Evolutionary conservation across 2,329 filamentous ascomycete species (phyloP).

Genomic region (Diaporthe sp.): DNA sequence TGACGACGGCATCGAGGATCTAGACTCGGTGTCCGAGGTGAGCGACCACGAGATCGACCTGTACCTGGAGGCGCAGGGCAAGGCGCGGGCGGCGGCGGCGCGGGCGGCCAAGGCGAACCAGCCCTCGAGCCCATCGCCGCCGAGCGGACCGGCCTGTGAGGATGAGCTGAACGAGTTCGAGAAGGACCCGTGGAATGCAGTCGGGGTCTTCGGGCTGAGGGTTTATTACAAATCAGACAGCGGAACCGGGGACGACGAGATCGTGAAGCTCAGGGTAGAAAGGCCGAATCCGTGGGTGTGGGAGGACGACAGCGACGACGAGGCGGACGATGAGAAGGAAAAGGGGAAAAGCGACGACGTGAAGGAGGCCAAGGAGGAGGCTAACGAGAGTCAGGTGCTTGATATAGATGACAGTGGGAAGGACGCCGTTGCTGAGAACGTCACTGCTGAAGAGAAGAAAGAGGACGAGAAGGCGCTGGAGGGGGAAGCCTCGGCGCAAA

Average conservation of each 20-base stretch:
- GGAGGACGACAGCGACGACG: slow-evolving; percentile 41
- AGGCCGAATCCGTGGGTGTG: slow-evolving; percentile 44
- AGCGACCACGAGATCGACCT: slow-evolving; percentile 49
- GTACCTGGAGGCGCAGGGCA: slow-evolving; percentile 40
- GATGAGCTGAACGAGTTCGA: slow-evolving; percentile 62
- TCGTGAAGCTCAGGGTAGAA: slow-evolving; percentile 48
- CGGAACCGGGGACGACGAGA: slow-evolving; percentile 37
- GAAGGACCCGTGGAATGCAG: slow-evolving; percentile 72
- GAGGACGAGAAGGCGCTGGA: slow-evolving; percentile 19
- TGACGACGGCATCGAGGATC: slow-evolving; percentile 42
- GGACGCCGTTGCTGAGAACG: slow-evolving; percentile 43
- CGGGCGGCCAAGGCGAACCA: slow-evolving; percentile 15
- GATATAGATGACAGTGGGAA: slow-evolving; percentile 52
- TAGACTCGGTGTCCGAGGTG: slow-evolving; percentile 47
- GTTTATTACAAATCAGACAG: slow-evolving; percentile 64
- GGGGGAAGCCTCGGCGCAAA: neutral
- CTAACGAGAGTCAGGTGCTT: slow-evolving; percentile 44
- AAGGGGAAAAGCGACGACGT: slow-evolving; percentile 26
- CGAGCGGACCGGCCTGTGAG: slow-evolving; percentile 48
- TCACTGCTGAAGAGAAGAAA: slow-evolving; percentile 34
- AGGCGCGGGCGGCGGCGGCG: slow-evolving; percentile 5
- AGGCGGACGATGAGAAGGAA: slow-evolving; percentile 53
- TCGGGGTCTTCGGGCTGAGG: slow-evolving; percentile 71
- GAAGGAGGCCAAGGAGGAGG: slow-evolving; percentile 39
- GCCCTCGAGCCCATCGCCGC: slow-evolving; percentile 32